phyloP scores from a whole-genome alignment of 2,329 filamentous ascomycete species.

The Xylariomycetidae sp. region DNA sequence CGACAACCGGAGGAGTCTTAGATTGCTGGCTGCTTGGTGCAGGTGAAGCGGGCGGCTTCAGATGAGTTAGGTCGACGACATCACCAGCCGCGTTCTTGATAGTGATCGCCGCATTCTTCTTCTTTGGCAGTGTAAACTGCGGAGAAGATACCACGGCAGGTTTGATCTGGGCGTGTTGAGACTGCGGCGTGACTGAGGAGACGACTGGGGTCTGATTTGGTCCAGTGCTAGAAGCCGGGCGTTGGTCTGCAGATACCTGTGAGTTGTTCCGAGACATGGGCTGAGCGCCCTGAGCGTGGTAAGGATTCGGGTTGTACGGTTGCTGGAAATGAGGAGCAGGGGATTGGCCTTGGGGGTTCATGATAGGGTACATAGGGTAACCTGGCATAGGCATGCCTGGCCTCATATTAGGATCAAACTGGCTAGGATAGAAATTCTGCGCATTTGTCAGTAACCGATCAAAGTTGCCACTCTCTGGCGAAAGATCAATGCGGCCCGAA shows the following conservation, averaged over 20 bases:
- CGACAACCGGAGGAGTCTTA: constrained; percentile 66
- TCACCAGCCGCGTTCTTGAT: constrained; percentile 85
- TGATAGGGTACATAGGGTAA: constrained; percentile 25
- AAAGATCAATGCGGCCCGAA: constrained; percentile 46
- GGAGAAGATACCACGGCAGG: constrained; percentile 38
- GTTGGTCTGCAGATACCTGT: constrained; percentile 60
- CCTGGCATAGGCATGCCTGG: constrained; percentile 32
- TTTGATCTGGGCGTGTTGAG: constrained; percentile 56
- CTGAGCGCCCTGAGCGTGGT: constrained; percentile 39
- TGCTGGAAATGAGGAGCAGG: constrained; percentile 44
- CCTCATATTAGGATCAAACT: constrained; percentile 44
- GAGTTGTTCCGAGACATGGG: constrained; percentile 84
- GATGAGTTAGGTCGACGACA: constrained; percentile 62
- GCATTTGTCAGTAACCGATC: constrained; percentile 68
- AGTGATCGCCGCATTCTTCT: constrained; percentile 70
- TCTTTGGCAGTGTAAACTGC: constrained; percentile 44
- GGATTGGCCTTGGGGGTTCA: constrained; percentile 35
- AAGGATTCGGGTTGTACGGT: constrained; percentile 37
- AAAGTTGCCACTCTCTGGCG: constrained; percentile 65
- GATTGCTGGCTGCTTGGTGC: constrained; percentile 49
- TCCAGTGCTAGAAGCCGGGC: constrained; percentile 60
- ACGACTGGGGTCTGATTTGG: constrained; percentile 58
- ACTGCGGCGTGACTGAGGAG: constrained; percentile 55
- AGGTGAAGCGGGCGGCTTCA: constrained; percentile 55
- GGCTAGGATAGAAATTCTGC: constrained; percentile 59